Conservation (phyloP, 441 rosid genomes). For the Corymbia calophylla region DNA sequence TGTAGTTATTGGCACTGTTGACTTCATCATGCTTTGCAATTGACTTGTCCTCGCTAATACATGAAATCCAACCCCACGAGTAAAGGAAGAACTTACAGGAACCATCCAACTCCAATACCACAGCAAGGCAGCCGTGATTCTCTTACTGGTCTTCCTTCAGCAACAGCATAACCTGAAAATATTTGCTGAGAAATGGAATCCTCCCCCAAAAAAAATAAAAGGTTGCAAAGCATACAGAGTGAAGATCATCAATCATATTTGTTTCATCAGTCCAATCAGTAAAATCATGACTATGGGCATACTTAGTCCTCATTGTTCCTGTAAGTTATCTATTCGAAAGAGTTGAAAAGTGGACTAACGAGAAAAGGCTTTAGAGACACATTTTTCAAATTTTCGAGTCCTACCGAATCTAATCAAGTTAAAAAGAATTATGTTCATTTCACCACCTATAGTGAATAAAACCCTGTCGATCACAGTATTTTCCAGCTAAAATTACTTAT, state of each 20-base stretch:
- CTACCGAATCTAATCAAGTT: neutral
- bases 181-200: neutral
- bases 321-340: neutral
- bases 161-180: slow-evolving; percentile 58
- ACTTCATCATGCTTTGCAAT: neutral
- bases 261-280: neutral
- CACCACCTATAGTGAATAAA: neutral
- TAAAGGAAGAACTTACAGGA: slow-evolving; percentile 50
- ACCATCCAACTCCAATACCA: slow-evolving; percentile 88
- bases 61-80: neutral
- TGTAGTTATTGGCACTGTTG: neutral
- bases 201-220: neutral
- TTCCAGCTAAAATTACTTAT: neutral
- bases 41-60: neutral
- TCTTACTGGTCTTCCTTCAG: slow-evolving; percentile 85
- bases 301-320: neutral
- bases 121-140: slow-evolving; percentile 81
- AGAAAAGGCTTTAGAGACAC: neutral
- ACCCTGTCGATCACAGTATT: neutral
- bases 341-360: neutral
- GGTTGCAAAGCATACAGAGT: neutral
- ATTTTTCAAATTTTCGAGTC: neutral
- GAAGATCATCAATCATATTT: neutral
- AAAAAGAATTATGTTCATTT: neutral
- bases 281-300: neutral